A percentile compares a stretch with the other conserved stretches of the same genome.
Conservation (phyloP, 1,284 basidiomycete species). For the Athelia sp. region DNA sequence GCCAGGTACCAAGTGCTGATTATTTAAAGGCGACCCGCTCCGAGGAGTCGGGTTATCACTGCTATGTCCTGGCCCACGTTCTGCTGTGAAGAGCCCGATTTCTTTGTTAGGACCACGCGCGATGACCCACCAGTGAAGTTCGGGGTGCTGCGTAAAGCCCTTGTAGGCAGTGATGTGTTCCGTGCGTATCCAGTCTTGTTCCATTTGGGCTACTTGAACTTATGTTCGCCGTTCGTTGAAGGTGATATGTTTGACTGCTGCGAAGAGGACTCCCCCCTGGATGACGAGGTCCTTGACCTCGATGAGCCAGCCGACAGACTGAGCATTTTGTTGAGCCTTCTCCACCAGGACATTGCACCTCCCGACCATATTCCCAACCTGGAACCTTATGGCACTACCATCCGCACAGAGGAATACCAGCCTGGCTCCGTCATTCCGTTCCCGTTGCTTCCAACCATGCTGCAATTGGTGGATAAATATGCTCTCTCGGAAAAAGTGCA, state of each 20-base stretch:
- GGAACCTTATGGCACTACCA: constrained; percentile 9
- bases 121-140: constrained; percentile 38
- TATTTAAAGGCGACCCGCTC: not conserved
- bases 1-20: not conserved
- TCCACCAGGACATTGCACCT: constrained; percentile 44
- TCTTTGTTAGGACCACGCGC: constrained; percentile 44
- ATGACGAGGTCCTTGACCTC: constrained; percentile 38
- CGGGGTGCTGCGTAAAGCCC: constrained; percentile 38
- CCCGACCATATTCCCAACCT: constrained; percentile 21
- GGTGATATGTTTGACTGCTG: constrained; percentile 63
- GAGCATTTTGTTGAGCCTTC: constrained; percentile 42
- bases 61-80: constrained; percentile 17
- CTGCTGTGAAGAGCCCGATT: constrained; percentile 41
- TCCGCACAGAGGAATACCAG: constrained; percentile 28
- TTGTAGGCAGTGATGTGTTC: constrained; percentile 53
- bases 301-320: constrained; percentile 44
- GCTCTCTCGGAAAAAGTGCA: constrained; percentile 38
- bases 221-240: constrained; percentile 22
- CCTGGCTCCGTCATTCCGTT: constrained; percentile 48
- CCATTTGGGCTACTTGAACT: constrained; percentile 8
- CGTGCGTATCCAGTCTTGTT: constrained; percentile 31
- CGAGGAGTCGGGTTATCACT: not conserved
- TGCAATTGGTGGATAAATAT: constrained; percentile 61
- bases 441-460: constrained; percentile 50
- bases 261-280: constrained; percentile 24